Evolutionary conservation across 768 basidiomycete species (phyloP), one percentile per base, ranked within the genome.

Genomic region (Tremella mesenterica): DNA sequence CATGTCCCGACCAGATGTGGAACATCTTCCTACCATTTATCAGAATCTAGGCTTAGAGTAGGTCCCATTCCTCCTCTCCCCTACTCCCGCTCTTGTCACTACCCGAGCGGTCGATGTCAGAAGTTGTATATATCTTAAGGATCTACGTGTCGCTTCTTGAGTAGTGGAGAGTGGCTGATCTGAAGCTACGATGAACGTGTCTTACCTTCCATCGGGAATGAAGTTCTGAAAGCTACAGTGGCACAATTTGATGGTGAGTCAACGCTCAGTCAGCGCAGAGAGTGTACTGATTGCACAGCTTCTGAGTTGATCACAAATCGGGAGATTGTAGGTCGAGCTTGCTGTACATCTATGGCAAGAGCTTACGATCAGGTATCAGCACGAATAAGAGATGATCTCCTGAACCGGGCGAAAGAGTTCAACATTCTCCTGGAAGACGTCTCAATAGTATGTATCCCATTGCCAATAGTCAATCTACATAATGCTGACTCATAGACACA

Each of bases 201-300:
- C 0, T 77, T 97, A 27, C 93, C 93, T 2, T 95, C 92, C 39
- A 92, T 97, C 68, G 93, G 91, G 33, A 97, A 97, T 64, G 93
- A 97, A 76, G 93, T 99, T 12, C 71, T 99, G 60, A 99, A 99
- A 77, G 88, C 86, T 59, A 96, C 95, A 54, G 95, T 99, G 0
- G 95, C 95, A 4, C 93, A 97, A 71, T 96, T 96, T 63, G 93
- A 99, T 73, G 95, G 65, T 67, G 36, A 36, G 64, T 54, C 9
- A 12, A n/a, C 25, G 90, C 23, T 88, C 33, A 18, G 29, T 28
- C 33, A 2, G 12, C 16, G 14, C 4, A 13, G 28, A 34, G 44
- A 33, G 26, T 27, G 30, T n/a, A 39, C 44, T 48, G 25, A 53
- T 30, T 25, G 21, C 8, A 44, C 39, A 64, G 65, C 71, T 36